Percentiles rank a stretch among this genome's conserved stretches.
Evolutionary conservation across 2,329 filamentous ascomycete species (phyloP).

Genomic region (Elsinoe batatas): DNA sequence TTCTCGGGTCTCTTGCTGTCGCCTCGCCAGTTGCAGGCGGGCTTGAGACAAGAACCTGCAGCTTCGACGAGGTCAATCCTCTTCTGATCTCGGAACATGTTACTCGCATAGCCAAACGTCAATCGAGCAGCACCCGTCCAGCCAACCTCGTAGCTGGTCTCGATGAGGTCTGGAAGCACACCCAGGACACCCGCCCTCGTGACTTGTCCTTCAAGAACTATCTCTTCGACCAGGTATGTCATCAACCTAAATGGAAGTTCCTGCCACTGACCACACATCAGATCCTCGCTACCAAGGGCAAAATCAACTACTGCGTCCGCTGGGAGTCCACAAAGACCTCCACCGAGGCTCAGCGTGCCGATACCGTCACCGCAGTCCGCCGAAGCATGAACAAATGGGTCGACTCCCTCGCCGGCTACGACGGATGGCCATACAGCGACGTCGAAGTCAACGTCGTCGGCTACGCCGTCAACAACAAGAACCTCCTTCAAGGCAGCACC

Average conservation of each 20-base stretch:
- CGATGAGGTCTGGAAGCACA: slow-evolving; percentile 12
- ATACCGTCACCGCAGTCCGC: slow-evolving; percentile 29
- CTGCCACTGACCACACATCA: background rate
- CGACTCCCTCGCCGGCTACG: slow-evolving; percentile 35
- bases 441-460: slow-evolving; percentile 35
- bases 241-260: background rate
- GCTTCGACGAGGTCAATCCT: slow-evolving; percentile 10
- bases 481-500: slow-evolving; percentile 30
- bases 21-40: background rate
- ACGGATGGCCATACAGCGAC: slow-evolving; percentile 34
- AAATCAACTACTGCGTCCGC: slow-evolving; percentile 35
- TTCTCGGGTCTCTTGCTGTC: background rate
- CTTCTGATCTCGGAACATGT: slow-evolving; percentile 2
- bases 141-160: background rate
- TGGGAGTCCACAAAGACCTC: slow-evolving; percentile 35
- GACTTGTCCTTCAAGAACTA: slow-evolving; percentile 25
- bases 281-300: slow-evolving; percentile 24
- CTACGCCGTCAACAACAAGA: slow-evolving; percentile 34
- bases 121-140: slow-evolving; percentile 5
- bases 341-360: slow-evolving; percentile 30
- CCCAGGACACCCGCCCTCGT: background rate
- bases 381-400: slow-evolving; percentile 34
- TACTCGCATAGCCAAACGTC: background rate
- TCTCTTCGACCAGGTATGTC: slow-evolving; percentile 23
- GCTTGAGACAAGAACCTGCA: slow-evolving; percentile 1